A percentile compares a stretch with the other conserved stretches of the same genome.
Conservation (phyloP, 139 green algal genomes). For the Chlorella ohadii region DNA sequence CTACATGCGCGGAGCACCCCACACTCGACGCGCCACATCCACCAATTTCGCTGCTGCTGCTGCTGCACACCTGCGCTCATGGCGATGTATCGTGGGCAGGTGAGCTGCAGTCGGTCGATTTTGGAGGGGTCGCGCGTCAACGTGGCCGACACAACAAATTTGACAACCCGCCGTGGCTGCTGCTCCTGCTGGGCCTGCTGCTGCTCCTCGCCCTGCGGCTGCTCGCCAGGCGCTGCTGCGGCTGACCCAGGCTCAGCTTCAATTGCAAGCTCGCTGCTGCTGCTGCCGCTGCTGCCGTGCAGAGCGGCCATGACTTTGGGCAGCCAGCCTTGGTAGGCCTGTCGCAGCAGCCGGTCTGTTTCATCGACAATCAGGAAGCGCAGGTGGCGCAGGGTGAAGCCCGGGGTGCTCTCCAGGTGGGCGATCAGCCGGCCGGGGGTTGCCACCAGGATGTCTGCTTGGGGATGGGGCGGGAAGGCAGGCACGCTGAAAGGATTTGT, state of each 20-base stretch:
- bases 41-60: too few species aligned
- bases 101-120: slow-evolving; percentile 75
- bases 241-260: not conserved
- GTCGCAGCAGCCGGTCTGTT: slow-evolving; percentile 89
- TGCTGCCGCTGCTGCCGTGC: not conserved
- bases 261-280: not conserved
- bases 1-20: too few species aligned
- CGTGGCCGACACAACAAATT: slow-evolving; percentile 91
- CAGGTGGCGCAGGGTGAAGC: slow-evolving; percentile 60
- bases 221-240: not conserved
- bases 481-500: not conserved
- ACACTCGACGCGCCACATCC: too few species aligned
- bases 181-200: slow-evolving; percentile 1
- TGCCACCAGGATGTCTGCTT: slow-evolving; percentile 67
- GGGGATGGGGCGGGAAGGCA: not conserved
- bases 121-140: slow-evolving; percentile 93
- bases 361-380: slow-evolving; percentile 92
- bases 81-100: slow-evolving; percentile 82
- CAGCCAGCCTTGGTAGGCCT: slow-evolving; percentile 96
- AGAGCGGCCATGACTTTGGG: slow-evolving; percentile 64
- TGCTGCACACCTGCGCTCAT: slow-evolving; percentile 38
- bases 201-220: not conserved
- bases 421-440: slow-evolving; percentile 84
- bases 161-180: slow-evolving; percentile 62
- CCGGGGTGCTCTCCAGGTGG: slow-evolving; percentile 65